These are phyloP conservation scores for Endocarpon pusillum DNA, from an alignment of 495 filamentous ascomycete genomes.

Conservation along the genomic window DNA sequence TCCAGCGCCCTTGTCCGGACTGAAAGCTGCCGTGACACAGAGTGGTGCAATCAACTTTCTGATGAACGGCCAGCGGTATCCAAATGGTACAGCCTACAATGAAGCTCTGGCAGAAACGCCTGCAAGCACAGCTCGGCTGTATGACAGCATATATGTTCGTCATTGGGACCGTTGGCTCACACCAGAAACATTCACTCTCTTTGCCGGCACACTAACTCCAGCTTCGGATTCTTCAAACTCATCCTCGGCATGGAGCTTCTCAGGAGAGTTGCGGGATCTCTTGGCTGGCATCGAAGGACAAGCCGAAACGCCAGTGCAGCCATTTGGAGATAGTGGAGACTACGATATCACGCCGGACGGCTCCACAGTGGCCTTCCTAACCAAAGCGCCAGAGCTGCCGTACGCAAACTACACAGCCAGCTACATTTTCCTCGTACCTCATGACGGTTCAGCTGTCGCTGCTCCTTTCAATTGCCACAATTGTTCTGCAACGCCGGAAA, in stretches of 20 bases:
- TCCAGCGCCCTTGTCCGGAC: constrained; percentile 41
- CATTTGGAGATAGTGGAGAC: constrained; percentile 23
- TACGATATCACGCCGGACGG: constrained; percentile 26
- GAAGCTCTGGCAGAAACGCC: constrained; percentile 35
- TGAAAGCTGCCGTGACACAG: constrained; percentile 41
- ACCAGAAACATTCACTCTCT: constrained; percentile 27
- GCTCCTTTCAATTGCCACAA: too few species aligned
- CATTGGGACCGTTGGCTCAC: constrained; percentile 62
- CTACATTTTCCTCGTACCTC: constrained; percentile 24
- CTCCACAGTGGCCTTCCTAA: constrained; percentile 24
- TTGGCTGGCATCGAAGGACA: constrained; percentile 24
- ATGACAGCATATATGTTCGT: constrained; percentile 52
- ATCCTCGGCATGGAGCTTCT: too few species aligned
- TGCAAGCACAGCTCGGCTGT: constrained; percentile 43
- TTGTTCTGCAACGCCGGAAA: too few species aligned
- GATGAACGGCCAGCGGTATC: constrained; percentile 39
- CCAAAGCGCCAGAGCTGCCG: constrained; percentile 24
- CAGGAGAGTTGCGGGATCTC: constrained; percentile 23
- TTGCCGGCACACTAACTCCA: constrained; percentile 21
- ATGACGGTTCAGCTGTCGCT: constrained; percentile 24
- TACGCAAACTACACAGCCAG: constrained; percentile 21
- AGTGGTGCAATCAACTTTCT: constrained; percentile 41
- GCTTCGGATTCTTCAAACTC: too few species aligned
- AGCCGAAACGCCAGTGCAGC: constrained; percentile 28
- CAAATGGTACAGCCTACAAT: constrained; percentile 45